Percentiles rank a stretch among this genome's conserved stretches.
These are phyloP conservation scores for Paraconiothyrium sp. DNA, from an alignment of 2,329 filamentous ascomycete genomes.

Conservation along the genomic window DNA sequence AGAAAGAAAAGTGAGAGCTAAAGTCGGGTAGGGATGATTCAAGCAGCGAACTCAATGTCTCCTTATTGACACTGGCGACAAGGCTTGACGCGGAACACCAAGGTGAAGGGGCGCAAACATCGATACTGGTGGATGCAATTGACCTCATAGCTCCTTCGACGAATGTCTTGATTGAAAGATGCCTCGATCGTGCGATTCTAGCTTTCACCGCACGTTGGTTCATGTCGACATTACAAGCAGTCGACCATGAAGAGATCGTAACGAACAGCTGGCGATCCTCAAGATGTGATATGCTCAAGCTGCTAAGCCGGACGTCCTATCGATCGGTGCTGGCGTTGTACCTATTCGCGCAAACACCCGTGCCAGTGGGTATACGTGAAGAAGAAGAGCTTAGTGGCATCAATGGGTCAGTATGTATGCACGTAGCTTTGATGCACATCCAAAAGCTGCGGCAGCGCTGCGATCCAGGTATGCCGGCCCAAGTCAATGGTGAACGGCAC, in stretches of 20 bases:
- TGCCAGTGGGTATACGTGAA: slow-evolving; percentile 18
- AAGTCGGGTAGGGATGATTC: not conserved
- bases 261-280: slow-evolving; percentile 17
- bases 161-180: not conserved
- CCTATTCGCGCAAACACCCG: slow-evolving; percentile 21
- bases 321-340: slow-evolving; percentile 23
- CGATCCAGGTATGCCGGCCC: not conserved
- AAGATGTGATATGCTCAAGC: slow-evolving; percentile 24
- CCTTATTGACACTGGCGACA: not conserved
- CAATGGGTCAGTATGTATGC: slow-evolving; percentile 19
- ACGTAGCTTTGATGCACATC: slow-evolving; percentile 22
- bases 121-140: not conserved
- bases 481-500: not conserved
- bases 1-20: no score
- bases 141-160: not conserved
- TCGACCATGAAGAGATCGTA: not conserved
- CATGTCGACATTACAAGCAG: not conserved
- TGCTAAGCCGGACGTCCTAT: slow-evolving; percentile 22
- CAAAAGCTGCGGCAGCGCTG: slow-evolving; percentile 20
- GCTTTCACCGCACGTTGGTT: slow-evolving; percentile 8
- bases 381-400: slow-evolving; percentile 24
- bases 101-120: not conserved
- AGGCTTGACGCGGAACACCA: not conserved
- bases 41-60: not conserved
- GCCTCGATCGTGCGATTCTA: not conserved